Evolutionary conservation across 1,284 basidiomycete genomes (phyloP).

Genomic region (Austroboletus niveus): DNA sequence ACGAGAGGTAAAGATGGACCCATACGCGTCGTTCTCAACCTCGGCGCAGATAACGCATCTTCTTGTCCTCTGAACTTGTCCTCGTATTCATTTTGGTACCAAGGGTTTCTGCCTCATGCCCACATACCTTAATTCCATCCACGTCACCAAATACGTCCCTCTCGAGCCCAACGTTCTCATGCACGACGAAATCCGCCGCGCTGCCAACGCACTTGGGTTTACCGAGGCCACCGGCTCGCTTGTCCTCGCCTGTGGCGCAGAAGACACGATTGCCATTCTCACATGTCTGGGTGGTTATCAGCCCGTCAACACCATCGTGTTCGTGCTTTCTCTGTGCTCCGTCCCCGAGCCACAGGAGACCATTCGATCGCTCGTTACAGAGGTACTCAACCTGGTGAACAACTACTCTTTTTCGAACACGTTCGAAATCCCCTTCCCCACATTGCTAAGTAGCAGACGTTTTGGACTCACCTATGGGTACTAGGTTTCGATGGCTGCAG

Average conservation of each 20-base stretch:
- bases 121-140: conserved; percentile 53
- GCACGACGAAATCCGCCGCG: conserved; percentile 52
- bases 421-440: conserved; percentile 49
- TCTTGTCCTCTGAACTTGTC: no score
- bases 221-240: conserved; percentile 45
- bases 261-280: conserved; percentile 48
- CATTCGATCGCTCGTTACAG: conserved; percentile 41
- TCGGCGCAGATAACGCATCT: conserved; percentile 54
- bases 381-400: conserved; percentile 56
- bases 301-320: conserved; percentile 55
- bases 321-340: conserved; percentile 59
- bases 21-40: conserved; percentile 62
- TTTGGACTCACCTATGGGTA: conserved; percentile 68
- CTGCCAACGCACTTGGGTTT: conserved; percentile 51
- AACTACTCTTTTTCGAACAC: conserved; percentile 64
- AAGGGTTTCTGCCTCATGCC: conserved; percentile 61
- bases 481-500: conserved; percentile 59
- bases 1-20: conserved; percentile 47
- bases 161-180: conserved; percentile 65
- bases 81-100: not conserved
- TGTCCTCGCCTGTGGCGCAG: conserved; percentile 51
- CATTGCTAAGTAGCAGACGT: conserved; percentile 63
- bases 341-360: conserved; percentile 50
- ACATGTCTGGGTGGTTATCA: conserved; percentile 42
- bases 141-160: conserved; percentile 62